A percentile compares a stretch with the other conserved stretches of the same genome.
Evolutionary conservation across 345 rosid species (phyloP).

Genomic region (thale cress (Arabidopsis thaliana)): DNA sequence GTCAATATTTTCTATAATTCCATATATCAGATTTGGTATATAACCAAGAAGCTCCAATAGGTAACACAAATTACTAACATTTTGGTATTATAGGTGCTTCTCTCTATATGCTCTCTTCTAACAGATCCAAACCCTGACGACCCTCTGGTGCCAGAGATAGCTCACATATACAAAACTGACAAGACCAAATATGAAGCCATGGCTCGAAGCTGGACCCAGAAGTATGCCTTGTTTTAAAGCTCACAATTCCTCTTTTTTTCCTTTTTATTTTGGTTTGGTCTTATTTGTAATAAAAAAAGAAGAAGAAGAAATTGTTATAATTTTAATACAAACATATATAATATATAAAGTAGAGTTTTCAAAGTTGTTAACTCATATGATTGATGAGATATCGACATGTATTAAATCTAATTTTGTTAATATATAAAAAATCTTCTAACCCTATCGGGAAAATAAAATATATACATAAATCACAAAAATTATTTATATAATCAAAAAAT

Average conservation of each 20-base stretch:
- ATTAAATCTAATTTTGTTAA: no score
- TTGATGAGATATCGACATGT: no score
- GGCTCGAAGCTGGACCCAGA: conserved; percentile 72
- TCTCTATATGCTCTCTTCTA: conserved; percentile 73
- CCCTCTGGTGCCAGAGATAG: conserved; percentile 72
- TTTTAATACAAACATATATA: no score
- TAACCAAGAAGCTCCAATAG: neutral
- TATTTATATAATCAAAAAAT: no score
- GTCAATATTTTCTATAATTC: neutral
- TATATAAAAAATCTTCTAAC: no score
- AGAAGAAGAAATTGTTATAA: neutral
- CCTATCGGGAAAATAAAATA: no score
- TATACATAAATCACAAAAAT: no score
- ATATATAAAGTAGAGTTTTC: no score
- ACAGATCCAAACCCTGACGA: conserved; percentile 72
- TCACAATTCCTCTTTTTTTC: neutral
- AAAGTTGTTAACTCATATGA: no score
- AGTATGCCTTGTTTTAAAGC: conserved; percentile 64
- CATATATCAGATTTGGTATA: neutral
- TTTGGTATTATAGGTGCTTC: conserved; percentile 52
- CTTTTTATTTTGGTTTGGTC: conserved; percentile 22
- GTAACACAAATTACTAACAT: conserved; percentile 10
- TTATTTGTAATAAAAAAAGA: conserved; percentile 35
- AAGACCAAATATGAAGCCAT: conserved; percentile 62
- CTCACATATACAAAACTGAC: conserved; percentile 61